phyloP scores from a whole-genome alignment of 768 basidiomycete species.

The Suillus clintonianus region DNA sequence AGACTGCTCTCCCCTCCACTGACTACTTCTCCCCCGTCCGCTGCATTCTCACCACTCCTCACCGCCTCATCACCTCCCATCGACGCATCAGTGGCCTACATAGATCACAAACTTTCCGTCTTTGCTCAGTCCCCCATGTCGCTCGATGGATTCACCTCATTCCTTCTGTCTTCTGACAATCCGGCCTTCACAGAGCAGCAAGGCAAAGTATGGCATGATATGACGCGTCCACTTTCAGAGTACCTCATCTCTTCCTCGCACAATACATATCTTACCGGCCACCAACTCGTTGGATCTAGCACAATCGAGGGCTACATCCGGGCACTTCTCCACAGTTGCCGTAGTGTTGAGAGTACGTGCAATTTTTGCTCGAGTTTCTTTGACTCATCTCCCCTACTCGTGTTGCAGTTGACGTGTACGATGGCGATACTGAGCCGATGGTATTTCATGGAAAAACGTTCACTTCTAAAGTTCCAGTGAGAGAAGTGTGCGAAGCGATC shows the following conservation, averaged over 20 bases:
- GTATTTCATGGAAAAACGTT: conserved; percentile 90
- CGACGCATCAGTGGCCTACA: not conserved
- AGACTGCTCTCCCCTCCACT: not conserved
- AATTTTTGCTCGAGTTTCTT: not conserved
- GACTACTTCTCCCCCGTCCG: conserved; percentile 10
- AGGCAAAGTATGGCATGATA: conserved; percentile 68
- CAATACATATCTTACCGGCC: conserved; percentile 88
- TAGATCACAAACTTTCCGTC: conserved; percentile 2
- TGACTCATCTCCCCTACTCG: not conserved
- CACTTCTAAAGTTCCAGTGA: conserved; percentile 78
- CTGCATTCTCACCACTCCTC: not conserved
- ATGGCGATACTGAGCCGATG: conserved; percentile 82
- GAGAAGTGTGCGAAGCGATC: conserved; percentile 83
- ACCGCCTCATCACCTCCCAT: not conserved
- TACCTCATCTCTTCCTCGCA: conserved; percentile 91
- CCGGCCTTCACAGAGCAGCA: conserved; percentile 56
- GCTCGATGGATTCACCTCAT: conserved; percentile 70
- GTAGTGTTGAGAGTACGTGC: conserved; percentile 90
- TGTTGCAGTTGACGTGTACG: conserved; percentile 82
- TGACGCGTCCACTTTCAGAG: conserved; percentile 85
- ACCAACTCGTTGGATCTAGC: conserved; percentile 85
- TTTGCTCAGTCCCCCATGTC: conserved; percentile 34
- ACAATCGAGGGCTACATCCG: conserved; percentile 94
- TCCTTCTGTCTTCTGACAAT: conserved; percentile 83
- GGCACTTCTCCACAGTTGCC: conserved; percentile 83